Conservation (phyloP, 164 flowering plant species). For the Akebia trifoliata region DNA sequence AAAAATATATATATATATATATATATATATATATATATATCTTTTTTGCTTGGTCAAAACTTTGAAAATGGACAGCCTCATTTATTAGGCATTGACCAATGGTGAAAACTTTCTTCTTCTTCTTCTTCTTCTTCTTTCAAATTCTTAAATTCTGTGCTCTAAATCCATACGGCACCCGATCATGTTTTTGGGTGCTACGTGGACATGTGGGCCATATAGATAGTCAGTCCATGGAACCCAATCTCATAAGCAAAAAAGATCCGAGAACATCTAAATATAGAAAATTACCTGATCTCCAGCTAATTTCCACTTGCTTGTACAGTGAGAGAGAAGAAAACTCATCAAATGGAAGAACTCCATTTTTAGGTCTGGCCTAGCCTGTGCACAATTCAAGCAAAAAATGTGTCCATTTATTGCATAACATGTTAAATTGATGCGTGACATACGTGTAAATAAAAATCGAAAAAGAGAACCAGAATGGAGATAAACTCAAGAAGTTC, state of each 20-base stretch:
- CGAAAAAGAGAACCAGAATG: not conserved
- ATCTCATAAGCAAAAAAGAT: not conserved
- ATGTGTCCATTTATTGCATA: not conserved
- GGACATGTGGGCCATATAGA: too few species aligned
- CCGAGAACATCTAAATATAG: not conserved
- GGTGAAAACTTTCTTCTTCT: too few species aligned
- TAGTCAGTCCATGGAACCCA: too few species aligned
- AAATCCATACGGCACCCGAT: too few species aligned
- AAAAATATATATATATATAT: too few species aligned
- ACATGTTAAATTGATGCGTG: not conserved
- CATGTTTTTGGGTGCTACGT: too few species aligned
- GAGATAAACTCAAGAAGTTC: not conserved
- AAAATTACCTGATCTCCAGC: constrained; percentile 71
- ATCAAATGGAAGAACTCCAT: constrained; percentile 94
- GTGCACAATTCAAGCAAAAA: constrained; percentile 20
- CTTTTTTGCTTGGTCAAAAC: too few species aligned
- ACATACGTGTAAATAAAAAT: not conserved
- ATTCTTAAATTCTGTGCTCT: too few species aligned
- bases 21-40: too few species aligned
- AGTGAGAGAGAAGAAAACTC: constrained; percentile 88
- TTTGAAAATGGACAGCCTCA: too few species aligned
- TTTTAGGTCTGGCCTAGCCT: constrained; percentile 90
- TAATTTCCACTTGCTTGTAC: constrained; percentile 76
- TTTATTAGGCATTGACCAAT: too few species aligned
- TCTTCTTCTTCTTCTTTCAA: too few species aligned